phyloP scores from a whole-genome alignment of 23 red algal genomes.

The Chondrus crispus region DNA sequence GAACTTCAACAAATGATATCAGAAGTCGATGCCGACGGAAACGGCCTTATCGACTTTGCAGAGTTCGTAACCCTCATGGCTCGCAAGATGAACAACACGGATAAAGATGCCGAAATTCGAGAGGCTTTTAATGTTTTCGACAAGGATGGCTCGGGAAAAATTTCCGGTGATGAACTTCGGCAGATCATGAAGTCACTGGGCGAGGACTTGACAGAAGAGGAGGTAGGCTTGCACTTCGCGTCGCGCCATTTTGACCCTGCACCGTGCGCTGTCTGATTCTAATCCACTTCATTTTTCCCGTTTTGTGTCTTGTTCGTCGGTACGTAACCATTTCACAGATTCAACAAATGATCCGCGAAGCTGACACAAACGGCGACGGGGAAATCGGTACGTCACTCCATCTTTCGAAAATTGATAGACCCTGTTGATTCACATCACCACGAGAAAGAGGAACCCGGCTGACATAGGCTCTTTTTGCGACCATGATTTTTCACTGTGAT shows the following conservation, averaged over 20 bases:
- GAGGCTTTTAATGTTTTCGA: constrained; percentile 98
- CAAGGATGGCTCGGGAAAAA: constrained; percentile 93
- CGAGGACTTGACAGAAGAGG: constrained; percentile 93
- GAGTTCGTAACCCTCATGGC: constrained; percentile 98
- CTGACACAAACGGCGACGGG: constrained; percentile 88
- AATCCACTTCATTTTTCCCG: neutral
- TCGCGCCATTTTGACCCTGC: neutral
- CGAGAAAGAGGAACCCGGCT: too few species aligned
- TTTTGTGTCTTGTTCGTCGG: neutral
- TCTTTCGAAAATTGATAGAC: too few species aligned
- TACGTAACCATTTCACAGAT: constrained; percentile 8
- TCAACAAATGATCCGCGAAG: constrained; percentile 90
- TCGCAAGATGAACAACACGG: constrained; percentile 78
- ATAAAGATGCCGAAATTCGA: constrained; percentile 75
- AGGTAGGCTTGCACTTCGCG: constrained; percentile 39
- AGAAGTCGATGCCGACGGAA: constrained; percentile 92
- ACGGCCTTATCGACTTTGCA: constrained; percentile 90
- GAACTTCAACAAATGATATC: constrained; percentile 88
- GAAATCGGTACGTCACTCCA: constrained; percentile 18
- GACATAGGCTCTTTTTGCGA: too few species aligned
- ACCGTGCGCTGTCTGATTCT: neutral
- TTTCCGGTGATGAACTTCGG: constrained; percentile 80
- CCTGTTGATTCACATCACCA: neutral
- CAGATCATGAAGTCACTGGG: constrained; percentile 89
- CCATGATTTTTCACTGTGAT: neutral